Conservation (phyloP, 192 early-diverging fungal genomes). For the Diversispora epigaea region DNA sequence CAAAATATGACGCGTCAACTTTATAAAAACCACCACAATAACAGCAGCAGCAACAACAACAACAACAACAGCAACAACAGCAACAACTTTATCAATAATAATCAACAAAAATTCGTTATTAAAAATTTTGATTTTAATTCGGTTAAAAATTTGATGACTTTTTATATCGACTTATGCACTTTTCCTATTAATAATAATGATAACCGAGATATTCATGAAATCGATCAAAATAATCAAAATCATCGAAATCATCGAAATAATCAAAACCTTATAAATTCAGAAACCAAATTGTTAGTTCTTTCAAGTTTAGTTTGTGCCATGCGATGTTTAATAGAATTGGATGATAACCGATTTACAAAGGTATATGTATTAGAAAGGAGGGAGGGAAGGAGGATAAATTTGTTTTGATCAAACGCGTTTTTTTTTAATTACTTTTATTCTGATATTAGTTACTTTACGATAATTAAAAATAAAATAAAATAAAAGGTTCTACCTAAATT, state of each 20-base stretch:
- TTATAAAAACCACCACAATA: too few relatives aligned
- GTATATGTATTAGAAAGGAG: slow-evolving; percentile 22
- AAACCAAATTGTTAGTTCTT: neutral
- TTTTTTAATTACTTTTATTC: neutral
- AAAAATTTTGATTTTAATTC: too few relatives aligned
- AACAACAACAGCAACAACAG: too few relatives aligned
- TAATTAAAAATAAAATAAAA: neutral
- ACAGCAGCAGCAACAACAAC: too few relatives aligned
- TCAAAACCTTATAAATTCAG: neutral
- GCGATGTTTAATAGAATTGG: slow-evolving; percentile 31
- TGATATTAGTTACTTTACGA: too few relatives aligned
- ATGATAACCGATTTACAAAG: slow-evolving; percentile 35
- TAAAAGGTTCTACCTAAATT: neutral
- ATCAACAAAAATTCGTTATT: too few relatives aligned
- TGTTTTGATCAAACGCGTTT: neutral
- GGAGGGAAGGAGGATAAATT: neutral
- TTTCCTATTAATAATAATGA: too few relatives aligned
- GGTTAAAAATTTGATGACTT: too few relatives aligned
- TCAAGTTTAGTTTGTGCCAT: neutral
- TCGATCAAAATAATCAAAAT: neutral
- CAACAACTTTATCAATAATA: too few relatives aligned
- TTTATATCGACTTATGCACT: too few relatives aligned
- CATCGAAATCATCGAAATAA: neutral
- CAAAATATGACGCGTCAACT: neutral
- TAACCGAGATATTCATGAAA: too few relatives aligned